A percentile compares a stretch with the other conserved stretches of the same genome.
Conservation (phyloP, 768 basidiomycete genomes). For the Boletus tomentosulus region DNA sequence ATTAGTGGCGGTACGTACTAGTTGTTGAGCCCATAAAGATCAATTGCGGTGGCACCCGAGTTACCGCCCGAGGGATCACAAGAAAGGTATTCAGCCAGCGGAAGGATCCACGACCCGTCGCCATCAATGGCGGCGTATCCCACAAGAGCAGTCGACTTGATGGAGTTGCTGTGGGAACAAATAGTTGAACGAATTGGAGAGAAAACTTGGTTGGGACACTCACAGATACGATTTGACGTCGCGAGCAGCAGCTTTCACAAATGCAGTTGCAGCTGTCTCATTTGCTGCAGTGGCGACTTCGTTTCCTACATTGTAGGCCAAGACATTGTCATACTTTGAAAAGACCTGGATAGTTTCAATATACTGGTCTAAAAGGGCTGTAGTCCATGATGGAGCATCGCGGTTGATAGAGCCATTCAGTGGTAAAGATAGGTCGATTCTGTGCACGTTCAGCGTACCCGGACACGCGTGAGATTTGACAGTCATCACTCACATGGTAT, state of each 20-base stretch:
- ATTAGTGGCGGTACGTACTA: conserved; percentile 49
- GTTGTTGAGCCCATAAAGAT: conserved; percentile 84
- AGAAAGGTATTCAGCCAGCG: conserved; percentile 73
- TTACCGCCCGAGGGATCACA: conserved; percentile 59
- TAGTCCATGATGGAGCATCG: conserved; percentile 68
- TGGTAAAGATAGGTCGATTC: conserved; percentile 83
- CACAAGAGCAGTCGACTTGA: conserved; percentile 61
- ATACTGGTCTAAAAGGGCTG: conserved; percentile 76
- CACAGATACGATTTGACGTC: conserved; percentile 84
- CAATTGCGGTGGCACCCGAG: conserved; percentile 62
- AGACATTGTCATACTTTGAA: conserved; percentile 82
- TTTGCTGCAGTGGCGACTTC: conserved; percentile 59
- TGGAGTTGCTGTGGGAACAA: conserved; percentile 47
- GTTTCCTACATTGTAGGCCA: conserved; percentile 89
- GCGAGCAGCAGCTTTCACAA: conserved; percentile 87
- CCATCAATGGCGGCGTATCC: conserved; percentile 88
- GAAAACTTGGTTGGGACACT: conserved; percentile 23
- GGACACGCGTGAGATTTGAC: not conserved
- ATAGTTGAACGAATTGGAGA: not conserved
- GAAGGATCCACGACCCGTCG: conserved; percentile 52
- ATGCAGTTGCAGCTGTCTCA: conserved; percentile 64
- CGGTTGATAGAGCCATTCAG: conserved; percentile 84
- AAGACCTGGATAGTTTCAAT: conserved; percentile 74
- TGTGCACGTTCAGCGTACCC: conserved; percentile 29
- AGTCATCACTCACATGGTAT: conserved; percentile 65